Percentiles rank a stretch among this genome's conserved stretches.
Evolutionary conservation across 2,329 filamentous ascomycete genomes (phyloP).

Genomic region (Onygenales sp.): DNA sequence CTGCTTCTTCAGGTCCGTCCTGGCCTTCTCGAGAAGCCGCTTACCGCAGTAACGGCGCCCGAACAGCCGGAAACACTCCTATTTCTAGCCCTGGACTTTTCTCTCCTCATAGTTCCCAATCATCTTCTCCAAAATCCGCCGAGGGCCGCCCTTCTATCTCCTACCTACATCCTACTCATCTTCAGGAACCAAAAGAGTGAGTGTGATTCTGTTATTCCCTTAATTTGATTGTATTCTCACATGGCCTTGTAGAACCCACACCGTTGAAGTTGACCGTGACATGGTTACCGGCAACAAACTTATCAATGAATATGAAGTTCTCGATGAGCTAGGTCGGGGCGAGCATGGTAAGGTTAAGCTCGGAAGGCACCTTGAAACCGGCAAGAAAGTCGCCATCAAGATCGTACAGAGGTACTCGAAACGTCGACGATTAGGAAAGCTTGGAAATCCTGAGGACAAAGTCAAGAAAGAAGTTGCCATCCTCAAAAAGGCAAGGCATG

Average conservation of each 20-base stretch:
- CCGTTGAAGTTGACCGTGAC: slow-evolving; percentile 84
- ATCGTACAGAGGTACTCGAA: slow-evolving; percentile 96
- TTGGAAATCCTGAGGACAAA: slow-evolving; percentile 58
- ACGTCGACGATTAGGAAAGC: slow-evolving; percentile 73
- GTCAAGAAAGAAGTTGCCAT: slow-evolving; percentile 96
- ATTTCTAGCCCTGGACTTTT: slow-evolving; percentile 39
- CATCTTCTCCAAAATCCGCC: slow-evolving; percentile 26
- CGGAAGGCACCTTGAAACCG: slow-evolving; percentile 66
- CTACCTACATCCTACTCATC: slow-evolving; percentile 61
- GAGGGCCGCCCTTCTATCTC: slow-evolving; percentile 43
- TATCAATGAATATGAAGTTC: slow-evolving; percentile 96
- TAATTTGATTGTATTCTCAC: slow-evolving; percentile 1
- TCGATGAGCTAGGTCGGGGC: slow-evolving; percentile 89
- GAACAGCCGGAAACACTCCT: slow-evolving; percentile 39
- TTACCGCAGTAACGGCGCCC: slow-evolving; percentile 21
- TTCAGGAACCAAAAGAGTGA: slow-evolving; percentile 67
- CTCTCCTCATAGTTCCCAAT: slow-evolving; percentile 24
- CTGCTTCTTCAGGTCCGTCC: slow-evolving; percentile 16
- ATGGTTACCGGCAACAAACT: slow-evolving; percentile 82
- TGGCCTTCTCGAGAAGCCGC: slow-evolving; percentile 12
- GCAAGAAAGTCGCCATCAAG: slow-evolving; percentile 87
- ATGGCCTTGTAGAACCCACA: slow-evolving; percentile 59
- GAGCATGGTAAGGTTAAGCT: slow-evolving; percentile 98
- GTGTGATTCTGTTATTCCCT: slow-evolving; percentile 19
- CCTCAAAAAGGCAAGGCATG: slow-evolving; percentile 92